A percentile compares a stretch with the other conserved stretches of the same genome.
Evolutionary conservation across 2,329 filamentous ascomycete species (phyloP).

Genomic region (Botrytis galanthina): DNA sequence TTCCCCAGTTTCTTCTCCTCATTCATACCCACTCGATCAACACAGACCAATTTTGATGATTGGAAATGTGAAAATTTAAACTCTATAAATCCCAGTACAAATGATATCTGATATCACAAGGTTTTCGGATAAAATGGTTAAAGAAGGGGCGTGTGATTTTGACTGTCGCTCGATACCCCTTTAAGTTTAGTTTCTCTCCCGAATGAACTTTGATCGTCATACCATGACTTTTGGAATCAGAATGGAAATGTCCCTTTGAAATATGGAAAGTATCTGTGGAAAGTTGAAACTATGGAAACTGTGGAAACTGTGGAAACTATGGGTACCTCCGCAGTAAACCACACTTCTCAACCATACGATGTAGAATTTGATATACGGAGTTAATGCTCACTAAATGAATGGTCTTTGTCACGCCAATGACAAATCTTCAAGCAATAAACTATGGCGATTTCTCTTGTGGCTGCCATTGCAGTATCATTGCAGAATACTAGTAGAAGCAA

Average conservation of each 20-base stretch:
- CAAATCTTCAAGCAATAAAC: not conserved
- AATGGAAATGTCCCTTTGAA: not conserved
- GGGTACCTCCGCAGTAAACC: not conserved
- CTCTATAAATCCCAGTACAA: not conserved
- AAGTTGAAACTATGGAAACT: too few species aligned
- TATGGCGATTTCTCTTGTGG: not conserved
- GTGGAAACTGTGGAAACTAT: not conserved
- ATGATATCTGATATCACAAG: not conserved
- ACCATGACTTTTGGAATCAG: not conserved
- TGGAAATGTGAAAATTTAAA: not conserved
- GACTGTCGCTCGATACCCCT: not conserved
- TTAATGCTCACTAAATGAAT: not conserved
- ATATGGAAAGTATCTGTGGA: not conserved
- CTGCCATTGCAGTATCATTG: not conserved
- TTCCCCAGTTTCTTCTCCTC: slow-evolving; percentile 3
- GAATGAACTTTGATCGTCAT: not conserved
- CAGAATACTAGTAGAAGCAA: not conserved
- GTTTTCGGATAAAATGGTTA: not conserved
- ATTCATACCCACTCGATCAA: not conserved
- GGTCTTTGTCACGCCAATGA: not conserved
- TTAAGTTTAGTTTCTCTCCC: not conserved
- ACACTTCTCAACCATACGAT: not conserved
- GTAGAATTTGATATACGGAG: not conserved
- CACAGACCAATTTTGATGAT: not conserved
- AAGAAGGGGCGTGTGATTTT: not conserved